phyloP scores from a whole-genome alignment of 1,139 yeast genomes.

The Saccharomyces hybrid region DNA sequence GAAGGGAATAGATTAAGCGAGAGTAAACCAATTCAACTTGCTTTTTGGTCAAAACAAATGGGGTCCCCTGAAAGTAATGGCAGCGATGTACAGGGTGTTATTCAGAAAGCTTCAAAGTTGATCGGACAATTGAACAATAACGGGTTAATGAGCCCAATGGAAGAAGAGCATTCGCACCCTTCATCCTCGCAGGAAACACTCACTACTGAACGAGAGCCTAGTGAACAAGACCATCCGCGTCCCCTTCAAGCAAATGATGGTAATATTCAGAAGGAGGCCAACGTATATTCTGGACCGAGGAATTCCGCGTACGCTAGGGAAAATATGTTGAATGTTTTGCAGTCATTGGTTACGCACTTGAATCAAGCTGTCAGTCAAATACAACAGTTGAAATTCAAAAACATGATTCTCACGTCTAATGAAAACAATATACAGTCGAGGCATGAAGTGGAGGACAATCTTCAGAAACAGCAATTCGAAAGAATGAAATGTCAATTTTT shows the following conservation, averaged over 20 bases:
- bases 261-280: background rate
- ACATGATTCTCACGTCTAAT: constrained; percentile 32
- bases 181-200: background rate
- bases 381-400: constrained; percentile 35
- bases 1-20: background rate
- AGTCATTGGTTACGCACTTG: background rate
- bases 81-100: background rate
- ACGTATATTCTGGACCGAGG: background rate
- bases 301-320: background rate
- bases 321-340: background rate
- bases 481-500: constrained; percentile 35
- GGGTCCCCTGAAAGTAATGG: background rate
- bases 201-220: background rate
- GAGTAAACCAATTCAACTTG: background rate
- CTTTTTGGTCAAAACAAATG: background rate
- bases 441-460: constrained; percentile 40
- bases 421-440: constrained; percentile 35
- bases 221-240: background rate
- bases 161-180: background rate
- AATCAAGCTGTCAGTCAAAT: constrained; percentile 8
- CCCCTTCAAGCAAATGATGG: background rate
- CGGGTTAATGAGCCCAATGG: background rate
- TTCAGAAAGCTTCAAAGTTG: background rate
- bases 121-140: background rate
- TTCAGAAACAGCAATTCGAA: constrained; percentile 44